Evolutionary conservation across 1,284 basidiomycete genomes (phyloP).

Genomic region (Naganishia albida): DNA sequence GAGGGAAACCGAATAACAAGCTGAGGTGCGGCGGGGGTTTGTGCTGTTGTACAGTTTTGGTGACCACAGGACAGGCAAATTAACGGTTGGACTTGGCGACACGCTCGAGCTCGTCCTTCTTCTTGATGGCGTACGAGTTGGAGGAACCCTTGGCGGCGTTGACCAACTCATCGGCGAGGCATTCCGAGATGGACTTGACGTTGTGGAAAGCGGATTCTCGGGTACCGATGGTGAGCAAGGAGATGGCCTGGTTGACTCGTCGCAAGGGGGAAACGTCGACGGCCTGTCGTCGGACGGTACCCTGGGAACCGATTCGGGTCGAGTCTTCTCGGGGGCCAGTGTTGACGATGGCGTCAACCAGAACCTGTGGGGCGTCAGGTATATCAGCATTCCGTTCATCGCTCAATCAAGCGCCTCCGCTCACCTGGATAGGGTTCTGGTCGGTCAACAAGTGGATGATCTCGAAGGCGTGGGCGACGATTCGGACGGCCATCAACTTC

Average conservation of each 20-base stretch:
- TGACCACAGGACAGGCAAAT: constrained; percentile 40
- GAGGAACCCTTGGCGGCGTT: constrained; percentile 99
- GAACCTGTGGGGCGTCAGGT: constrained; percentile 61
- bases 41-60: constrained; percentile 8
- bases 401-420: constrained; percentile 2
- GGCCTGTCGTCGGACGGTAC: constrained; percentile 98
- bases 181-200: constrained; percentile 98
- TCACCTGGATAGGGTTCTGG: constrained; percentile 96
- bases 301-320: constrained; percentile 99
- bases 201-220: constrained; percentile 99
- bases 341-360: constrained; percentile 99
- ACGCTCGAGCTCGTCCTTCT: constrained; percentile 82
- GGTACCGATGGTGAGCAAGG: constrained; percentile 60
- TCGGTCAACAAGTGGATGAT: constrained; percentile 99
- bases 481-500: constrained; percentile 98
- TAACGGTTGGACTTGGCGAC: constrained; percentile 99
- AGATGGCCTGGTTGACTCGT: constrained; percentile 95
- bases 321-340: constrained; percentile 99
- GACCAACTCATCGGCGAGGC: constrained; percentile 99
- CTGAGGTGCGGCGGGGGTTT: constrained; percentile 3
- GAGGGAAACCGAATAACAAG: constrained; percentile 4
- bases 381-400: constrained; percentile 6
- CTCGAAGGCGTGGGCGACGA: constrained; percentile 99
- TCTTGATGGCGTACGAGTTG: constrained; percentile 87
- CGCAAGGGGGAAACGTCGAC: constrained; percentile 99